Conservation (phyloP, 2,329 filamentous ascomycete species). For the Aphanoascus verrucosus region DNA sequence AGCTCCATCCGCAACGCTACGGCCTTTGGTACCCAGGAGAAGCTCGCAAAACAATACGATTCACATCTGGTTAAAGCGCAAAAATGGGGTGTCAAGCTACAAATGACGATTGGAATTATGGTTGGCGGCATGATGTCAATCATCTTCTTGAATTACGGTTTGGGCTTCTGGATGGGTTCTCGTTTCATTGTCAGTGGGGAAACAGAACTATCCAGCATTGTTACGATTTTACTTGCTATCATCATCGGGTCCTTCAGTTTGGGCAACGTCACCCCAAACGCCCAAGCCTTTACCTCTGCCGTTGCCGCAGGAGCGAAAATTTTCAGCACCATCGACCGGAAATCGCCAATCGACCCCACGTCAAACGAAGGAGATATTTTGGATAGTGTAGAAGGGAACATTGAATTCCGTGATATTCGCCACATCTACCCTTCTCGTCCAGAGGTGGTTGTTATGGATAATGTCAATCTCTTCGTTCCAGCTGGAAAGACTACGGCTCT, state of each 20-base stretch:
- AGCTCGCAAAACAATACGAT: slow-evolving; percentile 80
- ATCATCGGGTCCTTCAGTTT: slow-evolving; percentile 90
- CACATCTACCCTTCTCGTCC: slow-evolving; percentile 92
- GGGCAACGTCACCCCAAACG: slow-evolving; percentile 74
- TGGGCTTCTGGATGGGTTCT: slow-evolving; percentile 82
- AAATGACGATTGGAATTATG: slow-evolving; percentile 64
- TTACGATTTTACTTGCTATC: slow-evolving; percentile 80
- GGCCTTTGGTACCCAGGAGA: slow-evolving; percentile 87
- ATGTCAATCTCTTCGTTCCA: slow-evolving; percentile 67
- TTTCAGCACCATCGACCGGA: slow-evolving; percentile 81
- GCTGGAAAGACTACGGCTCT: slow-evolving; percentile 87
- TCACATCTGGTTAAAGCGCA: slow-evolving; percentile 61
- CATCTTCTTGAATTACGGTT: slow-evolving; percentile 74
- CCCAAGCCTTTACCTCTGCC: slow-evolving; percentile 74
- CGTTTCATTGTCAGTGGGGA: slow-evolving; percentile 58
- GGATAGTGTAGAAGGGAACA: slow-evolving; percentile 60
- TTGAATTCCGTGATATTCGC: slow-evolving; percentile 72
- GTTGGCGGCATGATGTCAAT: slow-evolving; percentile 72
- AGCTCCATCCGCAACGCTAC: slow-evolving; percentile 86
- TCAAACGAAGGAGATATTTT: slow-evolving; percentile 61
- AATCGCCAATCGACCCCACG: slow-evolving; percentile 71
- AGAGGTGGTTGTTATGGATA: slow-evolving; percentile 79
- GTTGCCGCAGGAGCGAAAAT: slow-evolving; percentile 83
- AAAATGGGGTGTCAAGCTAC: slow-evolving; percentile 63
- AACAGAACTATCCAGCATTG: slow-evolving; percentile 56